Conservation (phyloP, 768 basidiomycete genomes). For the Suillus weaverae region DNA sequence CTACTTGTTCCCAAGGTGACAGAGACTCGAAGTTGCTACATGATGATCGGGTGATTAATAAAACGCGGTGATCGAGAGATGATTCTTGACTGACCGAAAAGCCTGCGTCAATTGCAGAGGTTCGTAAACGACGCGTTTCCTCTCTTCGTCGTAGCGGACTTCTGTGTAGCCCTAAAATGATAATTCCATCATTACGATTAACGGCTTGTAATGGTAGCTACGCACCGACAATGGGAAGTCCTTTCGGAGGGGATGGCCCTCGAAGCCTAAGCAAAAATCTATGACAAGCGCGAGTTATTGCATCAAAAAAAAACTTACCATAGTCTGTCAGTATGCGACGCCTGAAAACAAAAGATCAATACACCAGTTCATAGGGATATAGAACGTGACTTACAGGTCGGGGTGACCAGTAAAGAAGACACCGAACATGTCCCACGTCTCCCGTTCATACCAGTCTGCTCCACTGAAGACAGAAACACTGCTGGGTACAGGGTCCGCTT, state of each 20-base stretch:
- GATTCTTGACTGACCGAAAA: conserved; percentile 67
- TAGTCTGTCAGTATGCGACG: conserved; percentile 98
- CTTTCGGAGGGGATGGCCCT: conserved; percentile 96
- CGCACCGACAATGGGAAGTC: conserved; percentile 96
- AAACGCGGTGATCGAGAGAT: not conserved
- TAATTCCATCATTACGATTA: not conserved
- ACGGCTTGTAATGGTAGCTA: conserved; percentile 3
- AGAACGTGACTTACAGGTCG: conserved; percentile 69
- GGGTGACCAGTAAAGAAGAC: conserved; percentile 97
- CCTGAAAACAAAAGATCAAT: conserved; percentile 37
- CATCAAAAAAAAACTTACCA: conserved; percentile 45
- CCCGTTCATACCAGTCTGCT: conserved; percentile 98
- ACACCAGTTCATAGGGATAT: not conserved
- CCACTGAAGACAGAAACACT: conserved; percentile 77
- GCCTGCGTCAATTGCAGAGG: conserved; percentile 97
- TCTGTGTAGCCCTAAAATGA: conserved; percentile 89
- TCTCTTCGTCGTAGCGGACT: conserved; percentile 95
- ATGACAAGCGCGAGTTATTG: not conserved
- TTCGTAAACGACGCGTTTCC: conserved; percentile 96
- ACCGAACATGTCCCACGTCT: conserved; percentile 97
- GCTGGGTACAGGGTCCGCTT: conserved; percentile 89
- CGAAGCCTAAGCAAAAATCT: conserved; percentile 61
- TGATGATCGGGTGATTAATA: not conserved
- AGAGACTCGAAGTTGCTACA: conserved; percentile 88
- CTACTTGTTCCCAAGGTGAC: conserved; percentile 96